Evolutionary conservation across 495 filamentous ascomycete genomes (phyloP), one percentile per base, ranked within the genome.

Genomic region (Usnea hakonensis): DNA sequence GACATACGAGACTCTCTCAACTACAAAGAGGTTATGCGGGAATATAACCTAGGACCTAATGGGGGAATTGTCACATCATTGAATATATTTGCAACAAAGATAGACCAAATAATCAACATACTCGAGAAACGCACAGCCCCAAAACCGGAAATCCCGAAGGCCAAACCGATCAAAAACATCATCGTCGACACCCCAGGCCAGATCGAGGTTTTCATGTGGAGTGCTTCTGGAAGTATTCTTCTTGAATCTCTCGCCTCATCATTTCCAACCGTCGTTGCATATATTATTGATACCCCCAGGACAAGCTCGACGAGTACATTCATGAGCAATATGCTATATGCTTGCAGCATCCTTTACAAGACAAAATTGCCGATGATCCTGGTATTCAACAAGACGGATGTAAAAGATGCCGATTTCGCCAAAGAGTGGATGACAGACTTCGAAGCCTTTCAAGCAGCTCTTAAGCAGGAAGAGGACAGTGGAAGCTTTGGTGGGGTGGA

Each of bases 381-480:
- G 19, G 94, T 97, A 5, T 97, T 97, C 78, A 98, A 98, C 76
- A 98, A 98, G 78, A 95, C 92, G 0, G 94, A 98, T 71, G 89
- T 94, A 8, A 87, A 94, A 70, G 89, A 94, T 68, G 90, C 92
- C 4, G 81, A 80, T 26, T 96, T 96, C 68, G 94, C 90, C 11
- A 95, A 96, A 77, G 91, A 97, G 72, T 99, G 94, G 94, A 99
- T 99, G 94, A 95, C 91, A 21, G 92, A 99, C 71, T 97, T 95
- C 68, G 93, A 97, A 65, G 85, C 89, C 17, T 99, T 99, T 74
- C 95, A 97, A 73, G 83, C 81, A 36, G 94, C 94, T 43, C 75
- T 99, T 37, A 79, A 83, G 40, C 73, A 81, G 55, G 92, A 96
- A 72, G 90, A 97, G 74, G 85, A 88, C 60, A 72, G 75, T 3